Evolutionary conservation across 495 filamentous ascomycete species (phyloP), one percentile per base, ranked within the genome.

Genomic region (Aspergillus conjunctus): DNA sequence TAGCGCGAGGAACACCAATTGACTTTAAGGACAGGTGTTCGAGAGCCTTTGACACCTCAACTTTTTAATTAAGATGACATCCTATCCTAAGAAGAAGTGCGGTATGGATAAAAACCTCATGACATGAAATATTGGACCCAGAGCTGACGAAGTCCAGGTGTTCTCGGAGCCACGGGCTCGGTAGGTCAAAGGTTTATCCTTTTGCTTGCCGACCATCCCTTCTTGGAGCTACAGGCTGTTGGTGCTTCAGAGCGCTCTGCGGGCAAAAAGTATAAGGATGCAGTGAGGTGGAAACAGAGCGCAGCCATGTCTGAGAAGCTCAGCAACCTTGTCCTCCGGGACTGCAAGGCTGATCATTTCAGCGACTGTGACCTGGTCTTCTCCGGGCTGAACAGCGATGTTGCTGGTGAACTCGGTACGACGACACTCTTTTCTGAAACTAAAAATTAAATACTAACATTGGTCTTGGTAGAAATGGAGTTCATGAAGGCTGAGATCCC

Each of bases 141-240:
- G 37, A 52, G 32, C 67, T 79, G 34, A 76, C 63, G n/a, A 51
- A 10, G 10, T 52, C 45, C 58, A 80, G 73, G 75, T 76, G 71
- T 79, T 57, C 68, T 79, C 43, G 76, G 77, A 62, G 77, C 77
- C 61, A 80, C 77, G 20, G 91, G 91, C 62, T 92, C 89, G 4
- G 91, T 93, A 21, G 91, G 91, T 53, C 91, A 93, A 74, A 84
- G 91, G 61, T 94, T 94, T 68, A 91, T 93, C 68, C 82, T 94
- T 0, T 81, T 94, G 22, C 86, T 94, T 59, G 86, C 88, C 43
- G 82, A 87, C 37, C 91, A 95, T 72, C 90, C 91, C 3, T 83
- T 86, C 72, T 84, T 94, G 62, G 81, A 83, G 41, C 83, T 94
- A 30, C 85, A 90, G 44, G 88, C 89, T 56, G 79, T 95, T 33